Evolutionary conservation across 2,329 filamentous ascomycete genomes (phyloP).

Genomic region (Ophiostoma sp.): DNA sequence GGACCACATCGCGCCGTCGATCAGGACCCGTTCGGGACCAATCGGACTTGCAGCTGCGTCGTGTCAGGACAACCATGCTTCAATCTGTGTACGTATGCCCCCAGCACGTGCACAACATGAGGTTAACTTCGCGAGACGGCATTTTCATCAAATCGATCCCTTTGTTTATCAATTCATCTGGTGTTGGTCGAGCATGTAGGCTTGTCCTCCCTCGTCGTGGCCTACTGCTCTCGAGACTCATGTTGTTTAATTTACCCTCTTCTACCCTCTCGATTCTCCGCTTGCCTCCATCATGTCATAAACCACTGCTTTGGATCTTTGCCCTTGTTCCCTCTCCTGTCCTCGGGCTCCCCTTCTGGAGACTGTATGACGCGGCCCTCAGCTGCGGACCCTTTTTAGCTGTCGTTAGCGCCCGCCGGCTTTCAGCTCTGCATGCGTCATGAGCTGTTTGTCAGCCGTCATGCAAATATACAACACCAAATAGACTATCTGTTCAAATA

Average conservation of each 20-base stretch:
- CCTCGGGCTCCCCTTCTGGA: constrained; percentile 1
- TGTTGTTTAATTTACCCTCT: not conserved
- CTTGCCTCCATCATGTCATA: not conserved
- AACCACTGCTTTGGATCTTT: not conserved
- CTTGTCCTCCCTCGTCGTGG: not conserved
- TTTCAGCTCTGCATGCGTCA: not conserved
- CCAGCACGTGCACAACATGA: not conserved
- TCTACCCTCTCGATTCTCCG: not conserved
- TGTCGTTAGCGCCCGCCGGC: not conserved
- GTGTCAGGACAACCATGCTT: not conserved
- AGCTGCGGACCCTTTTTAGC: constrained; percentile 10
- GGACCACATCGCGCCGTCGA: constrained; percentile 1
- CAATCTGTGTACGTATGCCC: constrained; percentile 1
- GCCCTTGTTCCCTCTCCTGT: not conserved
- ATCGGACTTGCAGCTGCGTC: not conserved
- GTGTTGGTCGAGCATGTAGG: not conserved
- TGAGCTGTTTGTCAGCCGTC: not conserved
- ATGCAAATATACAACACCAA: not conserved
- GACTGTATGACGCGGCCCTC: constrained; percentile 10
- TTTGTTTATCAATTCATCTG: not conserved
- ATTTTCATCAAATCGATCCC: not conserved
- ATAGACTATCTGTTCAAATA: not conserved
- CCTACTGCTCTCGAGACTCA: not conserved
- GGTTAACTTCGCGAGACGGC: not conserved
- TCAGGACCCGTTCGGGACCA: not conserved